These are phyloP conservation scores for Didymella lethalis DNA, from an alignment of 2,329 filamentous ascomycete species.

Conservation along the genomic window DNA sequence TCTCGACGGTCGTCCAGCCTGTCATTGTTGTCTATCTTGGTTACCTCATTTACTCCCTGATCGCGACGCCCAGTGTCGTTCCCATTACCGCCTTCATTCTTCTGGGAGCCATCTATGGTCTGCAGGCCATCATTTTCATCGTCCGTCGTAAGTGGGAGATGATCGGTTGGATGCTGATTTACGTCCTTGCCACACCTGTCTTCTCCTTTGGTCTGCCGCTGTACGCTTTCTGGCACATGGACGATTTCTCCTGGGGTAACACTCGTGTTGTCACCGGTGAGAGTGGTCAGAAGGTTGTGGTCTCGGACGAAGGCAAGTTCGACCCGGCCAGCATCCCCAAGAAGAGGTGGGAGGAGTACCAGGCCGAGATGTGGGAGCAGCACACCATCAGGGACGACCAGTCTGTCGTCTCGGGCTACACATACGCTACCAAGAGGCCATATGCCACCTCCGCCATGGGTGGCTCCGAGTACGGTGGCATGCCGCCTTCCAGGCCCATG, in stretches of 20 bases:
- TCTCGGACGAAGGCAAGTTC: constrained; percentile 97
- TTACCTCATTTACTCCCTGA: constrained; percentile 83
- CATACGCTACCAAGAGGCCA: constrained; percentile 84
- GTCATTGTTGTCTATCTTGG: constrained; percentile 88
- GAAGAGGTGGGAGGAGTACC: constrained; percentile 99
- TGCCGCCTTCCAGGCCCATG: constrained; percentile 62
- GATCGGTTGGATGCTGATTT: constrained; percentile 99
- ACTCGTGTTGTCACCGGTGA: constrained; percentile 97
- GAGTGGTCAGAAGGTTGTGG: constrained; percentile 87
- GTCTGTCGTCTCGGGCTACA: constrained; percentile 91
- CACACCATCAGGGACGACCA: constrained; percentile 83
- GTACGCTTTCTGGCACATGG: constrained; percentile 99
- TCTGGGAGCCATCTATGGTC: constrained; percentile 93
- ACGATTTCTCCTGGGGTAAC: constrained; percentile 99
- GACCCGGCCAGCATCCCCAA: constrained; percentile 90
- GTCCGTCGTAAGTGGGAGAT: constrained; percentile 98
- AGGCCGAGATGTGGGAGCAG: constrained; percentile 95
- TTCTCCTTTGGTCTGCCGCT: constrained; percentile 90
- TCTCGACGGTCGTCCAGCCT: constrained; percentile 91
- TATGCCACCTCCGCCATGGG: constrained; percentile 55
- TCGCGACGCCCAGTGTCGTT: constrained; percentile 68
- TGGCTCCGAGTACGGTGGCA: constrained; percentile 69
- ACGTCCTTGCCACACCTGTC: constrained; percentile 87
- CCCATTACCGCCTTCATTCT: constrained; percentile 89
- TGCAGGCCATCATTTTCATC: constrained; percentile 97